Base-by-base conservation (phyloP, 106 monocot genomes). In the Platanthera guangdongensis region DNA sequence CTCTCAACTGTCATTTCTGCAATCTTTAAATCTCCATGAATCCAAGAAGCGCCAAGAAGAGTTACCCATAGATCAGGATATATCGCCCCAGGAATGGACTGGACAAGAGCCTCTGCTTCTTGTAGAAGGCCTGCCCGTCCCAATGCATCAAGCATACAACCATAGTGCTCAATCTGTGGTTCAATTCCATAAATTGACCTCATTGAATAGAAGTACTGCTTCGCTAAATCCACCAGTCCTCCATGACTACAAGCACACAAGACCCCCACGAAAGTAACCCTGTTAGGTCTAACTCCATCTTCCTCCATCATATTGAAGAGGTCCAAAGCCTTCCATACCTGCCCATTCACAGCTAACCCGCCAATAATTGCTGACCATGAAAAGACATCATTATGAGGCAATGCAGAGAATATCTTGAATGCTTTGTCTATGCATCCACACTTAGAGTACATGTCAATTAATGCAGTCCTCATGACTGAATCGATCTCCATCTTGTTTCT, bases 111-210 rank as follows among this genome's bases (percentile, higher is more conserved):
- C 76, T 71, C 69, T 6, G 91, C 91, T 72, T 91, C 84, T 9
- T 82, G 53, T 8, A 88, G 81, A 51, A 82, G 62, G 28, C 90
- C 90, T 16, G 83, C 84, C 13, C 85, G 74, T 28, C 83, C 77
- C 60, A 88, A 76, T 16, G 86, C 77, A 50, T 91, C 87, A 19
- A 91, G 85, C 90, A 91, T 84, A 67, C 90, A 91, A n/a, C 90
- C 90, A 59, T 86, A 85, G 69, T 91, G 90, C 82, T 88, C 90
- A 12, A 85, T 76, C 76, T 90, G 83, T 2, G 87, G 85, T 51
- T 47, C 71, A 45, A 90, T 75, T 14, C 73, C 78, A 75, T 90
- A 83, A 7, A 14, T 28, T 18, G 19, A 57, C 15, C 50, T 69
- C 90, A 90, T 90, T 1, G 79, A 80, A 47, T 72, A 19, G 68